Evolutionary conservation across 148 eudicot genomes (phyloP).

Genomic region (Limonium bicolor): DNA sequence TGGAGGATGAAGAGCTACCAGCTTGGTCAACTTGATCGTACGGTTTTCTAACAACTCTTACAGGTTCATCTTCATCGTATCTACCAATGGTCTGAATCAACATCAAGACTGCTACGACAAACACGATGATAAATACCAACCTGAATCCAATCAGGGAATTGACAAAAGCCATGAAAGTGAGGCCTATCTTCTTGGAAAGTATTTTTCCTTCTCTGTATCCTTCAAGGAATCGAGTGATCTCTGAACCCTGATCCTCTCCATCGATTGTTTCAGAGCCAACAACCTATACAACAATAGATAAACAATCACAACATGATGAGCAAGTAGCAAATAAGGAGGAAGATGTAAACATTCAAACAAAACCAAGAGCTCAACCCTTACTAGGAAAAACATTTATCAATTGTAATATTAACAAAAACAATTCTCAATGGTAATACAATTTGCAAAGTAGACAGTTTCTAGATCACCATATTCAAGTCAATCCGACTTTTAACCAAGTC

Average conservation of each 20-base stretch:
- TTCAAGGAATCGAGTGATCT: slow-evolving; percentile 61
- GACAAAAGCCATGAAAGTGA: slow-evolving; percentile 57
- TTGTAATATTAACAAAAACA: too few relatives aligned
- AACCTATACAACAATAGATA: too few relatives aligned
- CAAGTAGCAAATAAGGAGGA: too few relatives aligned
- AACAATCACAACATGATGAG: too few relatives aligned
- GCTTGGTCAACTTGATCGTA: neutral
- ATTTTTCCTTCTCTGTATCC: slow-evolving; percentile 78
- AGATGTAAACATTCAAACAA: too few relatives aligned
- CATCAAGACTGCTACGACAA: slow-evolving; percentile 35
- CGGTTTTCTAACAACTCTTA: neutral
- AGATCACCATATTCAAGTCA: too few relatives aligned
- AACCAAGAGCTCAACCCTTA: too few relatives aligned
- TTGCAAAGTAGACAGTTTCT: too few relatives aligned
- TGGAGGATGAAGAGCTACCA: neutral
- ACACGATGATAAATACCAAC: slow-evolving; percentile 29
- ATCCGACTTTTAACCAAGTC: too few relatives aligned
- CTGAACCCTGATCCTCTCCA: slow-evolving; percentile 56
- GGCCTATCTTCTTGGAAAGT: slow-evolving; percentile 50
- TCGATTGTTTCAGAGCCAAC: slow-evolving; percentile 60
- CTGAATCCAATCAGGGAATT: slow-evolving; percentile 45
- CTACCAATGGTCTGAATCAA: slow-evolving; percentile 35
- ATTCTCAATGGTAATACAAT: too few relatives aligned
- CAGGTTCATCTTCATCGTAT: slow-evolving; percentile 23
- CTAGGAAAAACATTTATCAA: too few relatives aligned